Evolutionary conservation across 1,284 basidiomycete species (phyloP), one percentile per base, ranked within the genome.

Genomic region (Leccinum insigne): DNA sequence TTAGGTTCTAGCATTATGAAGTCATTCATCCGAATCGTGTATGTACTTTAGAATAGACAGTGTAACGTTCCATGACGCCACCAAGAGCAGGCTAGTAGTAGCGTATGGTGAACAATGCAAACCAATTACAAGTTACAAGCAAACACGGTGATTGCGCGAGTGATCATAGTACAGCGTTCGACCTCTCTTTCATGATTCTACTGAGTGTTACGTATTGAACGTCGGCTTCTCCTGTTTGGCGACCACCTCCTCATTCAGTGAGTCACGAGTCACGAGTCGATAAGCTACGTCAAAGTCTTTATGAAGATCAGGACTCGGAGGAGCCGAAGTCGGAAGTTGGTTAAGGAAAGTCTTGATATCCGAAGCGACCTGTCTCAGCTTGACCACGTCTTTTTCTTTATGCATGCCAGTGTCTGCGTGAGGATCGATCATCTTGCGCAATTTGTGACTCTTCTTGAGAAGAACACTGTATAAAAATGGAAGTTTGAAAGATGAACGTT

Each of bases 251-350:
- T n/a, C 58, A 61, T 67, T 59, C 54, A 64, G 44, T 47, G 40
- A 42, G 9, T 64, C 35, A 81, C 76, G 1, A 77, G 75, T 32
- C 77, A 81, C 76, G 1, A 77, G 75, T 32, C 26, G 26, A 26
- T 6, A 6, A 26, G 26, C 26, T 6, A 26, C 59, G 2, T 67
- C 44, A 44, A 82, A 68, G 44, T 80, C 73, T 0, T 64, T 62
- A n/a, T 69, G 61, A n/a, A 81, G 65, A 23, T 74, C 75, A 16
- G 57, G 52, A 35, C 32, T 35, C 32, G 1, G 32, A n/a, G 26
- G 2, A n/a, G 49, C 14, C 3, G 4, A 58, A 63, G 1, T 7
- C 5, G 71, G 73, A 11, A 78, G 66, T 23, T 63, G 64, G 56
- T 67, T 57, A 11, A 79, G 63, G 16, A 77, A 67, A 14, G 70